Conservation (phyloP, 23 red algal species). For the Gracilaria gracilis region DNA sequence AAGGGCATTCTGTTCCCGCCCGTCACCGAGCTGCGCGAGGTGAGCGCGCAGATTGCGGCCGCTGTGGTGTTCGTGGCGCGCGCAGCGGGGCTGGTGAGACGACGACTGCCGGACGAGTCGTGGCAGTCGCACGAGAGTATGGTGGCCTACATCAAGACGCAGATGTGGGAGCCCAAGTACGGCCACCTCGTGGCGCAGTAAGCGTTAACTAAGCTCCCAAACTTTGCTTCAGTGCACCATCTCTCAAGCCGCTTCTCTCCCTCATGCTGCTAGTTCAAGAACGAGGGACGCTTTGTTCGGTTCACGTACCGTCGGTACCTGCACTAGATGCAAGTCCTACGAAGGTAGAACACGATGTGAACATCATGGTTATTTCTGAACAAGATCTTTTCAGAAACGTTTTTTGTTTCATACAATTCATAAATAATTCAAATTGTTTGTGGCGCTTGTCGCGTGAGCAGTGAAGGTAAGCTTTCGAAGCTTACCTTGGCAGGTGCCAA, state of each 20-base stretch:
- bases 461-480: constrained; percentile 19
- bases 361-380: too few relatives aligned
- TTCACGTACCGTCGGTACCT: too few relatives aligned
- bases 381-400: neutral
- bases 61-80: constrained; percentile 79
- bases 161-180: constrained; percentile 87
- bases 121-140: constrained; percentile 45
- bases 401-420: too few relatives aligned
- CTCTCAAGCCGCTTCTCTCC: too few relatives aligned
- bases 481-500: neutral
- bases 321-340: too few relatives aligned
- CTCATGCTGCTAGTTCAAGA: too few relatives aligned
- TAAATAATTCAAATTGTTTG: too few relatives aligned
- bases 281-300: too few relatives aligned
- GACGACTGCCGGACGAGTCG: constrained; percentile 6
- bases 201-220: neutral
- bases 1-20: constrained; percentile 87
- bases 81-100: constrained; percentile 52
- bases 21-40: constrained; percentile 64
- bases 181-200: constrained; percentile 61
- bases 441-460: neutral
- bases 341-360: too few relatives aligned
- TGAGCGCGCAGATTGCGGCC: constrained; percentile 85
- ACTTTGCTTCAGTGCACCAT: too few relatives aligned
- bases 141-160: constrained; percentile 54